Evolutionary conservation across 2,329 filamentous ascomycete species (phyloP).

Genomic region (Amauroascus niger): DNA sequence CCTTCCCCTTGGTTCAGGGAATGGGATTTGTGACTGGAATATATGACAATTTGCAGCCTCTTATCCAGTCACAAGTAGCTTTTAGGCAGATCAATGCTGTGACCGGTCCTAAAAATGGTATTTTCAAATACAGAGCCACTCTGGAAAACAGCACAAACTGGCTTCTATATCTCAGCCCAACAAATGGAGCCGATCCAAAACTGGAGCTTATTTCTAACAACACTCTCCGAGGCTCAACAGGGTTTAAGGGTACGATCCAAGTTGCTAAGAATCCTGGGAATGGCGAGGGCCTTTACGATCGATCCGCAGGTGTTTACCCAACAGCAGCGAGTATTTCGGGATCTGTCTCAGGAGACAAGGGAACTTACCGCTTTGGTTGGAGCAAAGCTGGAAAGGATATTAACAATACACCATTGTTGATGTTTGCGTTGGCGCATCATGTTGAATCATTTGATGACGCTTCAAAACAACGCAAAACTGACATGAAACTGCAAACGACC

Average conservation of each 20-base stretch:
- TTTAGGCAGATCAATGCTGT: constrained; percentile 55
- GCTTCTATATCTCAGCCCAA: constrained; percentile 65
- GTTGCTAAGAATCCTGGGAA: constrained; percentile 63
- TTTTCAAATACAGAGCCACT: constrained; percentile 65
- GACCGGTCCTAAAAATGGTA: constrained; percentile 49
- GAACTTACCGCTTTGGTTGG: constrained; percentile 65
- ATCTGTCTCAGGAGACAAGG: constrained; percentile 45
- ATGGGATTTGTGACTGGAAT: constrained; percentile 76
- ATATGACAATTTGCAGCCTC: constrained; percentile 60
- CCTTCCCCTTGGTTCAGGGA: constrained; percentile 77
- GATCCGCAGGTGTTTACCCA: constrained; percentile 65
- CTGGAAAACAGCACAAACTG: constrained; percentile 66
- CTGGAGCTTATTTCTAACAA: constrained; percentile 59
- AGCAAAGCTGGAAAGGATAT: constrained; percentile 55
- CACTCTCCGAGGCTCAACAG: constrained; percentile 52
- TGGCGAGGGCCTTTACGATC: constrained; percentile 61
- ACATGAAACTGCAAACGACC: constrained; percentile 61
- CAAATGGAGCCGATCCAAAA: constrained; percentile 51
- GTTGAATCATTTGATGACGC: constrained; percentile 58
- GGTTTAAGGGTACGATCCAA: constrained; percentile 72
- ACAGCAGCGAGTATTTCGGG: constrained; percentile 56
- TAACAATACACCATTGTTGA: constrained; percentile 53
- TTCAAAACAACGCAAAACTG: constrained; percentile 42
- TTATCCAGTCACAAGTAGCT: constrained; percentile 64
- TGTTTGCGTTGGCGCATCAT: constrained; percentile 87